phyloP scores from a whole-genome alignment of 257 asterid species.

The Hygrophila difformis region DNA sequence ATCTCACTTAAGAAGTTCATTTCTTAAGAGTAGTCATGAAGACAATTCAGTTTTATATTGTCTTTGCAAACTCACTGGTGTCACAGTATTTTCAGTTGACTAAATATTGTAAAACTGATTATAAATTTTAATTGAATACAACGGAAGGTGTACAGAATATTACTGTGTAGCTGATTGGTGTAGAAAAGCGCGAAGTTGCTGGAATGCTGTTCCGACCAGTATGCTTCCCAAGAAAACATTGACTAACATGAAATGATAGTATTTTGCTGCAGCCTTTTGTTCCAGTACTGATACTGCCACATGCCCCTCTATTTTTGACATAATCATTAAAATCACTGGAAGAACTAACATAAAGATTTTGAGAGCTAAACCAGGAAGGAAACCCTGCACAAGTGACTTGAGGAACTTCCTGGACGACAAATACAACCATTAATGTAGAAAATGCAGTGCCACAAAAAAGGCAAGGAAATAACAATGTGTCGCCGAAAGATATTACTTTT shows the following conservation, averaged over 20 bases:
- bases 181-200: slow-evolving; percentile 91
- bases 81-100: too few relatives aligned
- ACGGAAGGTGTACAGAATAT: slow-evolving; percentile 13
- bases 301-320: slow-evolving; percentile 92
- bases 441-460: not conserved
- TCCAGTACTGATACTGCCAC: slow-evolving; percentile 70
- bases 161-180: slow-evolving; percentile 86
- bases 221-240: slow-evolving; percentile 97
- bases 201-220: slow-evolving; percentile 87
- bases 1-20: too few relatives aligned
- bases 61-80: too few relatives aligned
- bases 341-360: slow-evolving; percentile 65
- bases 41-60: not conserved
- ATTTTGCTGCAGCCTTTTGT: slow-evolving; percentile 71
- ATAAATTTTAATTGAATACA: not conserved
- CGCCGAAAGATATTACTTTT: too few relatives aligned
- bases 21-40: not conserved
- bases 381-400: slow-evolving; percentile 88
- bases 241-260: slow-evolving; percentile 85
- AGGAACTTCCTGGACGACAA: slow-evolving; percentile 60
- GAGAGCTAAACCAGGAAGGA: slow-evolving; percentile 92
- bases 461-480: not conserved
- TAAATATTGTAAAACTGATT: not conserved
- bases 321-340: slow-evolving; percentile 63
- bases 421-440: not conserved